Base-by-base conservation (phyloP, 2,329 filamentous ascomycete species). In the Phyllachora maydis region DNA sequence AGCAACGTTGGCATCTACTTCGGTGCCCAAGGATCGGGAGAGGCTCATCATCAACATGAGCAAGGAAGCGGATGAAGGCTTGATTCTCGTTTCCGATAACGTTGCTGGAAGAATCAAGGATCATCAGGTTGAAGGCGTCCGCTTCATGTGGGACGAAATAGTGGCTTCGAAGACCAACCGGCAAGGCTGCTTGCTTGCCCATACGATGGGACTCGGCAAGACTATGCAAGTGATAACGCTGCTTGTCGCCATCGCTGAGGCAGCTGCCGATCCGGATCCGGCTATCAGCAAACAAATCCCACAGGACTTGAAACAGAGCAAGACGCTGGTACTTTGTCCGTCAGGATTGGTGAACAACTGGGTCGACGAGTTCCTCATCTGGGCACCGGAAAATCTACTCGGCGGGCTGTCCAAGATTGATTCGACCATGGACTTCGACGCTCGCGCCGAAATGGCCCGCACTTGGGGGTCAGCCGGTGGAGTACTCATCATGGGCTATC, bases 131-230 rank as follows among this genome's bases (percentile, higher is more conserved):
- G 56, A 66, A 1, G 83, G 83, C 2, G 66, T 92, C 11, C 70
- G 72, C 8, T 92, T 92, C 45, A 64, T 93, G 54, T 93, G 83
- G 81, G 70, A 81, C 33, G 74, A 85, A 32, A 52, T 92, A 21
- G 64, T 85, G 5, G 56, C 60, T 16, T 60, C 69, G 26, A 41
- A 52, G 2, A 49, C 56, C 4, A 49, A 53, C 4, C 56, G 59
- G 11, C 70, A 82, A 43, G 82, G 82, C 3, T 90, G 78, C 39
- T 56, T 91, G 8, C 55, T 92, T 11, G 76, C 82, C 5, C 82
- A 92, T 42, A 79, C 77, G 1, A 92, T 92, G 82, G 83, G 83
- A 2, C 50, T 92, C 3, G 82, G 82, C 10, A 93, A 92, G 50
- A 90, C 82, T 0, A 81, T 91, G 71, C 82, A 92, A 49, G 65